These are phyloP conservation scores for Morella rubra DNA, from an alignment of 306 rosid species.

Conservation along the genomic window DNA sequence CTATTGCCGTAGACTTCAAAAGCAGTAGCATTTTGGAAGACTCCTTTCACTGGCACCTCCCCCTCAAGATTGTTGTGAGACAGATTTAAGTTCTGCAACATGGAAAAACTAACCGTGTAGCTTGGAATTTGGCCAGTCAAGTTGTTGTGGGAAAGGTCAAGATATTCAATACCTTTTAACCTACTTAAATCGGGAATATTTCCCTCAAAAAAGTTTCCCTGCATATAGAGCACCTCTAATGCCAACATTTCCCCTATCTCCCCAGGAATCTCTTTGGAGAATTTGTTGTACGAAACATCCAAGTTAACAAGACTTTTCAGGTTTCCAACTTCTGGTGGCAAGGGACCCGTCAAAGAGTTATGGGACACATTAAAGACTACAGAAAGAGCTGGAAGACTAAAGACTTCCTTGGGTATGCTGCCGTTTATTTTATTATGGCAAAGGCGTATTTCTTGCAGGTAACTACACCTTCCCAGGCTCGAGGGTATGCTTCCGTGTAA, in stretches of 20 bases:
- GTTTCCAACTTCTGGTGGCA: not conserved
- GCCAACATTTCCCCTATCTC: not conserved
- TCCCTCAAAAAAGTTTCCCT: not conserved
- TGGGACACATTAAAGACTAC: not conserved
- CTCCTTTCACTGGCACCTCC: not conserved
- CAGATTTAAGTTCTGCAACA: not conserved
- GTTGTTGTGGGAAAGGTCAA: not conserved
- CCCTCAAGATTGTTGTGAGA: conserved; percentile 3
- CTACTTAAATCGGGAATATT: not conserved
- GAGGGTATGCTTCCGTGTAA: not conserved
- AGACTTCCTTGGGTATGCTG: not conserved
- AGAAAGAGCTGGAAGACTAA: not conserved
- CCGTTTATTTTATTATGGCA: not conserved
- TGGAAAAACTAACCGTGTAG: not conserved
- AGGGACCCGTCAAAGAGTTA: not conserved
- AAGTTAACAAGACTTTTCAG: not conserved
- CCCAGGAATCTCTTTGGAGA: not conserved
- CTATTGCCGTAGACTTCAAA: not conserved
- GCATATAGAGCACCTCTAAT: not conserved
- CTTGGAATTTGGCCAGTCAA: not conserved
- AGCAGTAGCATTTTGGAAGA: conserved; percentile 1
- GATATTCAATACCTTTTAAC: not conserved
- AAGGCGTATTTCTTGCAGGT: not conserved
- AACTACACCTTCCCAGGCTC: not conserved
- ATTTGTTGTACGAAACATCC: not conserved